Evolutionary conservation across 306 rosid genomes (phyloP).

Genomic region (Benincasa hispida): DNA sequence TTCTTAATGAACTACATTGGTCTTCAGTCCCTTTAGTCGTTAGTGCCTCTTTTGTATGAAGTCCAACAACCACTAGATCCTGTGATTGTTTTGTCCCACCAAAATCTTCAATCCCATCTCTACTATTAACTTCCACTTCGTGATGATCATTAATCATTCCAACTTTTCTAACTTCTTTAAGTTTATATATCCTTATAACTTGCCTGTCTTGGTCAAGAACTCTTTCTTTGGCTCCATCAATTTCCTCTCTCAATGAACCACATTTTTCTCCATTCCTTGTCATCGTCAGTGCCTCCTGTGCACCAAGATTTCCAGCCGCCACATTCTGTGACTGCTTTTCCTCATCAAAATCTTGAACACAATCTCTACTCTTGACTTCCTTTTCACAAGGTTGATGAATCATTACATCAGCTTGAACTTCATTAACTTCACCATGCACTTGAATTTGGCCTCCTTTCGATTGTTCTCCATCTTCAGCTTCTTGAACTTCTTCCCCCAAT

Average conservation of each 20-base stretch:
- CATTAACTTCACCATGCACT: neutral
- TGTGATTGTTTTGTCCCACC: neutral
- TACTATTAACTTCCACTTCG: neutral
- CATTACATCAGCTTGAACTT: neutral
- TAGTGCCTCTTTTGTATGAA: neutral
- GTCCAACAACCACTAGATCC: neutral
- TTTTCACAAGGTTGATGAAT: neutral
- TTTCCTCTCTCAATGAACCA: neutral
- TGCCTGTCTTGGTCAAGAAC: neutral
- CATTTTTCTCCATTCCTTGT: neutral
- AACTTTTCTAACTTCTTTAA: neutral
- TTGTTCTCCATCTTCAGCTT: neutral
- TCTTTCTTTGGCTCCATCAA: neutral
- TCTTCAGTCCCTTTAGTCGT: conserved; percentile 2
- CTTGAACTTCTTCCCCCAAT: neutral
- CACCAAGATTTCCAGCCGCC: neutral
- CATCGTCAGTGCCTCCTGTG: neutral
- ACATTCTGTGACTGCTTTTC: neutral
- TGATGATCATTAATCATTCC: neutral
- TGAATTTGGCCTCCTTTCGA: neutral
- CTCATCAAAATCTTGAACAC: neutral
- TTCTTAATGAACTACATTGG: neutral
- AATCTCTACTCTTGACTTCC: neutral
- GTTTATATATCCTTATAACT: neutral
- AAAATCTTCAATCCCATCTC: neutral